Evolutionary conservation across 208 protist genomes (phyloP), one percentile per base, ranked within the genome.

Genomic region (Porcisia hertigi): DNA sequence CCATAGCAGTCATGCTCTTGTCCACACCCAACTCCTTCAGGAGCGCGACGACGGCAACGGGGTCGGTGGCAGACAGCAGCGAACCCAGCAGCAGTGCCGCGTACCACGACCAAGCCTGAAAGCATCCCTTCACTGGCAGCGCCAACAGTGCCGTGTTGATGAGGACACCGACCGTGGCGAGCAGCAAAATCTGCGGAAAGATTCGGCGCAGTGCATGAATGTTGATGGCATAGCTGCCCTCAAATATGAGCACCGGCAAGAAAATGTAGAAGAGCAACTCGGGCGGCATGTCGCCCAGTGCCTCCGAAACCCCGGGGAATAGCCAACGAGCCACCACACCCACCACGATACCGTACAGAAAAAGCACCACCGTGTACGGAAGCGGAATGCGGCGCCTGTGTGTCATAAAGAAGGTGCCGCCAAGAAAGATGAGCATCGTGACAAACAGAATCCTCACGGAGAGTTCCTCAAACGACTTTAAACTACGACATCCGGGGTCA

Each of bases 261-360:
- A 98, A 98, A 53, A 97, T 95, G 76, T 93, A 91, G 59, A 97
- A 95, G 49, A 98, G 77, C 20, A 97, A 74, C 71, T 97, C 86
- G 2, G 92, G 89, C 34, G 92, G 88, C 59, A 97, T 97, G 39
- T 70, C 65, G 34, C 88, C 87, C 18, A 95, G 86, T 9, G 90
- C 84, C 54, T 70, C 60, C 16, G 84, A 71, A 59, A 93, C 88
- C 30, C 88, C 85, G 11, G 85, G 84, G 39, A 81, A 85, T 43
- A 92, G 57, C 82, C 79, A 83, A 59, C 82, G 69, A n/a, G 88
- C 60, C 9, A 92, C 57, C 49, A 76, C 84, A 11, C 91, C 91
- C 6, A 95, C 84, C 23, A 91, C 57, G 36, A 95, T 92, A 62
- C 91, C 91, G 76, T 95, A 95, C 39, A 95, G 74, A 74, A 95